Evolutionary conservation across 352 stramenopile species (phyloP).

Genomic region (Phytophthora agathidicida): DNA sequence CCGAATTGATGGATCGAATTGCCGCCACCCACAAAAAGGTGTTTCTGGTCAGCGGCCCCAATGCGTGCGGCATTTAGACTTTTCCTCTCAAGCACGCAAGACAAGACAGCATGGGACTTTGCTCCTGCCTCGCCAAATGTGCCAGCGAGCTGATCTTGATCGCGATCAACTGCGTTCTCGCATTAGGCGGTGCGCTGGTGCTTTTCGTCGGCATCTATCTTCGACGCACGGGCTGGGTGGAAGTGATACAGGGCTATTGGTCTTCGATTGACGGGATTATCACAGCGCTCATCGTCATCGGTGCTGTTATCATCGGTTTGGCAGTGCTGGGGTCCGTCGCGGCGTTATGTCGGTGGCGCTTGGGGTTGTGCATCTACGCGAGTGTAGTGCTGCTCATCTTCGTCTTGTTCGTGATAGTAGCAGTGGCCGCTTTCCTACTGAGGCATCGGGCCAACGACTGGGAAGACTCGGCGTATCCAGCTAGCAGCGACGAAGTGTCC

Average conservation of each 20-base stretch:
- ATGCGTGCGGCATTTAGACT: slow-evolving; percentile 16
- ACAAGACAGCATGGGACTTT: slow-evolving; percentile 31
- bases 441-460: slow-evolving; percentile 53
- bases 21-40: slow-evolving; percentile 17
- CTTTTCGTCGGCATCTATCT: slow-evolving; percentile 54
- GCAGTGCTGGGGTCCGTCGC: slow-evolving; percentile 63
- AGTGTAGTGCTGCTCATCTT: slow-evolving; percentile 56
- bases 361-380: slow-evolving; percentile 64
- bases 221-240: slow-evolving; percentile 56
- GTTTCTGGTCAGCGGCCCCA: slow-evolving; percentile 3
- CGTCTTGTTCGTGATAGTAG: slow-evolving; percentile 54
- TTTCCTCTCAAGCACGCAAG: slow-evolving; percentile 10
- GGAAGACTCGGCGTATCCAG: slow-evolving; percentile 54
- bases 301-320: slow-evolving; percentile 59
- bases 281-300: slow-evolving; percentile 57
- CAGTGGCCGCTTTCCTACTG: slow-evolving; percentile 52
- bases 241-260: slow-evolving; percentile 68
- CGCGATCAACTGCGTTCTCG: slow-evolving; percentile 64
- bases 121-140: slow-evolving; percentile 33
- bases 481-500: slow-evolving; percentile 44
- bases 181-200: slow-evolving; percentile 61
- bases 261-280: slow-evolving; percentile 48
- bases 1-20: slow-evolving; percentile 24
- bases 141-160: slow-evolving; percentile 55
- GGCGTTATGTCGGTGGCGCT: slow-evolving; percentile 61